Evolutionary conservation across 1,139 yeast genomes (phyloP).

Genomic region (Suhomyces guaymorum): DNA sequence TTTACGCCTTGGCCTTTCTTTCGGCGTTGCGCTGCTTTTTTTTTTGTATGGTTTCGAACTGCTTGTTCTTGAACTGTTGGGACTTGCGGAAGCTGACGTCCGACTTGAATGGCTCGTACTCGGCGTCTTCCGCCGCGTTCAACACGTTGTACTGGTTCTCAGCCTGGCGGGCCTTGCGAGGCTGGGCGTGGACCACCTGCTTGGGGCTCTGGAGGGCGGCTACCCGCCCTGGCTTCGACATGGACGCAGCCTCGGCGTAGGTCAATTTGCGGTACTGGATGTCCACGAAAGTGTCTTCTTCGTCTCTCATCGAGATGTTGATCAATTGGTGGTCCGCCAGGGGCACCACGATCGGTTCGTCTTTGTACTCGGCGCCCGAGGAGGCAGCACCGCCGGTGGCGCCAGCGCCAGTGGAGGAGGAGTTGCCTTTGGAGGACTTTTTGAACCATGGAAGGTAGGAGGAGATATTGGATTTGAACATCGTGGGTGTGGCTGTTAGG

Average conservation of each 20-base stretch:
- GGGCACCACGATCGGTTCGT: conserved; percentile 29
- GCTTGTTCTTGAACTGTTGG: conserved; percentile 17
- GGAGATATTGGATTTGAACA: conserved; percentile 23
- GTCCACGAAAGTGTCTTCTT: conserved; percentile 35
- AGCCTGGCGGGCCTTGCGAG: conserved; percentile 11
- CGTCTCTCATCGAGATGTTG: conserved; percentile 38
- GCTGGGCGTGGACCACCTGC: conserved; percentile 6
- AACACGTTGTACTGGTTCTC: conserved; percentile 15
- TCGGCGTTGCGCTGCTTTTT: conserved; percentile 12
- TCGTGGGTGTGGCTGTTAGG: conserved; percentile 11
- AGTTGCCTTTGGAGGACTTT: conserved; percentile 13
- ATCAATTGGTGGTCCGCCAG: conserved; percentile 30
- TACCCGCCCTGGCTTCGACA: conserved; percentile 21
- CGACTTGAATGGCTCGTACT: conserved; percentile 12
- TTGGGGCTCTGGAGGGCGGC: conserved; percentile 4
- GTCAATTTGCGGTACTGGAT: conserved; percentile 39
- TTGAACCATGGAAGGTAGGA: conserved; percentile 24
- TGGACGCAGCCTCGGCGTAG: conserved; percentile 47
- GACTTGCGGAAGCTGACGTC: conserved; percentile 16
- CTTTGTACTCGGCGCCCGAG: conserved; percentile 1
- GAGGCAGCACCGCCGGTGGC: conserved; percentile 1
- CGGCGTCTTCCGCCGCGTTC: conserved; percentile 8
- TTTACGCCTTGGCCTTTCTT: conserved; percentile 9
- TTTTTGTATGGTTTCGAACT: conserved; percentile 14
- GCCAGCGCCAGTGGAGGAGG: conserved; percentile 4